phyloP scores from a whole-genome alignment of 2,329 filamentous ascomycete species.

The Exserohilum rostratum region DNA sequence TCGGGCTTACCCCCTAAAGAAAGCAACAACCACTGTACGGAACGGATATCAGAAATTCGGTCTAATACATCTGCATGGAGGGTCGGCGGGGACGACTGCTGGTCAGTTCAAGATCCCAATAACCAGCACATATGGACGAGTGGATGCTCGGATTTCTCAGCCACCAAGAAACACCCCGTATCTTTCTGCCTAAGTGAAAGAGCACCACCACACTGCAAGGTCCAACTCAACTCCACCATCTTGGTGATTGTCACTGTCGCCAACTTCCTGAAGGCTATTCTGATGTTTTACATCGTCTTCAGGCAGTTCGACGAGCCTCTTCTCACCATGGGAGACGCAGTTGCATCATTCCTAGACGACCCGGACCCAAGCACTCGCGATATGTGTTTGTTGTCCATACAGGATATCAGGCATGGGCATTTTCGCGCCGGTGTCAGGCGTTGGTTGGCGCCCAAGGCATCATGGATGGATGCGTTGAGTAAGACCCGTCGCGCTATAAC shows the following conservation, averaged over 20 bases:
- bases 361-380: too few species aligned
- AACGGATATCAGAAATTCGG: neutral
- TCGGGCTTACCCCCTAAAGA: neutral
- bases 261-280: neutral
- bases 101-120: neutral
- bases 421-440: neutral
- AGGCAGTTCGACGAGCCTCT: conserved; percentile 15
- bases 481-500: neutral
- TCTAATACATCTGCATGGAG: neutral
- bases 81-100: neutral
- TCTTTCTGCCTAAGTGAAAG: conserved; percentile 29
- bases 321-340: too few species aligned
- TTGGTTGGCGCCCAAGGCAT: neutral
- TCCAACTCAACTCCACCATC: neutral
- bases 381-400: too few species aligned
- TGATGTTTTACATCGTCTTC: conserved; percentile 15
- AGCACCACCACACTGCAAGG: conserved; percentile 2
- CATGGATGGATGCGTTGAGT: neutral
- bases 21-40: neutral
- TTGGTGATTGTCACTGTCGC: neutral
- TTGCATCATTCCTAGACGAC: too few species aligned
- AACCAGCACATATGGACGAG: neutral
- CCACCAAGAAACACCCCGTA: conserved; percentile 6
- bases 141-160: neutral
- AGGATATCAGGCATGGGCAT: neutral